These are phyloP conservation scores for Chaetomiaceae sp. DNA, from an alignment of 2,329 filamentous ascomycete genomes.

Conservation along the genomic window DNA sequence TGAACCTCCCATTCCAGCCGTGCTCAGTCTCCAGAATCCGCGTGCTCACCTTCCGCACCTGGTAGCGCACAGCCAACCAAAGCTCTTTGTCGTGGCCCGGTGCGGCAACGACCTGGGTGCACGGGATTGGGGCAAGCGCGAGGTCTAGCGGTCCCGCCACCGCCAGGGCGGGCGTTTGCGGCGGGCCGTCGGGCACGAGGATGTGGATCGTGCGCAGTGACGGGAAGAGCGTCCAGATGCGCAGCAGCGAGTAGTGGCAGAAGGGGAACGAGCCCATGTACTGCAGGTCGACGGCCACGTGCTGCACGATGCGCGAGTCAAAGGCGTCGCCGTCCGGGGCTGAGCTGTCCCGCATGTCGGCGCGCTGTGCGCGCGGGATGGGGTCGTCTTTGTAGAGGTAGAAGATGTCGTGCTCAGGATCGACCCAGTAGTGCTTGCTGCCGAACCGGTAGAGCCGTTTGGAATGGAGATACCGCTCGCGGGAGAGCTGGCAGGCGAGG, in stretches of 20 bases:
- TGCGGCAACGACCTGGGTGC: conserved; percentile 6
- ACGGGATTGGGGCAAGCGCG: conserved; percentile 1
- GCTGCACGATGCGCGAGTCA: not conserved
- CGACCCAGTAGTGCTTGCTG: conserved; percentile 7
- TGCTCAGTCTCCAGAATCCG: conserved; percentile 5
- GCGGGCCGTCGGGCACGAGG: conserved; percentile 13
- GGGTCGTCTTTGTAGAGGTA: conserved; percentile 12
- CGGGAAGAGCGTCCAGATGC: conserved; percentile 14
- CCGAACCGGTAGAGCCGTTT: conserved; percentile 5
- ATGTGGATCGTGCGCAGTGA: conserved; percentile 10
- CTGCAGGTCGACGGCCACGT: conserved; percentile 16
- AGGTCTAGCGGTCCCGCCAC: conserved; percentile 5
- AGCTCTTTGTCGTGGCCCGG: conserved; percentile 9
- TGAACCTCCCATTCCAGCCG: conserved; percentile 2
- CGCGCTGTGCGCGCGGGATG: not conserved
- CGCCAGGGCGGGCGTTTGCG: conserved; percentile 2
- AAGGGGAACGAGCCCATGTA: conserved; percentile 12
- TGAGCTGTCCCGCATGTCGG: not conserved
- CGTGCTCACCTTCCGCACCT: conserved; percentile 11
- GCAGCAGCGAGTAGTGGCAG: conserved; percentile 2
- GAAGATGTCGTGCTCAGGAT: conserved; percentile 15
- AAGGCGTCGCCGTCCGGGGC: not conserved
- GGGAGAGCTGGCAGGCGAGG: conserved; percentile 12
- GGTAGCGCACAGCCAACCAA: conserved; percentile 13
- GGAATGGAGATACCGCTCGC: conserved; percentile 7